Evolutionary conservation across 2,329 filamentous ascomycete species (phyloP).

Genomic region (Cladosporium sp.): DNA sequence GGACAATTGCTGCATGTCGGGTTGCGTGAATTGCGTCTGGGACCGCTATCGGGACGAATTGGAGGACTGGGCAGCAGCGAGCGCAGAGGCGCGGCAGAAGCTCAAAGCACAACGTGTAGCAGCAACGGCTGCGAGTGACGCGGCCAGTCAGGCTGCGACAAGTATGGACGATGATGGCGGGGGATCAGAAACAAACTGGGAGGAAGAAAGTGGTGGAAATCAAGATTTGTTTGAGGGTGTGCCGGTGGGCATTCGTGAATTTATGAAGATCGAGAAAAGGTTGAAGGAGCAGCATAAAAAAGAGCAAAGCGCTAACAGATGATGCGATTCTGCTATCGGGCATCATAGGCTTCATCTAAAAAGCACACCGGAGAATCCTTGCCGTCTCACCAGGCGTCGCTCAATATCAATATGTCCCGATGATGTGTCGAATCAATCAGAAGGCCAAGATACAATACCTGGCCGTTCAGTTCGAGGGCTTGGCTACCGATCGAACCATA

Average conservation of each 20-base stretch:
- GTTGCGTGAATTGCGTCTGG: conserved; percentile 97
- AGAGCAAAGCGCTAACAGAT: neutral
- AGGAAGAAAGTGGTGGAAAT: conserved; percentile 34
- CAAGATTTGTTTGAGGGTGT: conserved; percentile 73
- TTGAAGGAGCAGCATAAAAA: conserved; percentile 66
- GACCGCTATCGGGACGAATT: conserved; percentile 86
- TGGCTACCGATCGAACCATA: too few relatives aligned
- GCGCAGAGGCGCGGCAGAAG: conserved; percentile 58
- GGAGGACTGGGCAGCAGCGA: conserved; percentile 75
- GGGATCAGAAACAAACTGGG: conserved; percentile 68
- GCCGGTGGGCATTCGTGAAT: conserved; percentile 89
- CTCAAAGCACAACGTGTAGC: conserved; percentile 6
- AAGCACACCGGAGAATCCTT: too few relatives aligned
- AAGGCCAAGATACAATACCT: too few relatives aligned
- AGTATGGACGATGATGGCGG: conserved; percentile 80
- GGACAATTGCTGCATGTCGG: conserved; percentile 99
- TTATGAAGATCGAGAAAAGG: conserved; percentile 95
- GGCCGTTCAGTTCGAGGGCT: too few relatives aligned
- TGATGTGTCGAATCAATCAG: too few relatives aligned
- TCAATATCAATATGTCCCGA: too few relatives aligned
- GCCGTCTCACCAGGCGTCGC: too few relatives aligned
- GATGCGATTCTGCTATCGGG: too few relatives aligned
- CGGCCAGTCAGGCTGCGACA: conserved; percentile 41
- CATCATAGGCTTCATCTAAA: too few relatives aligned
- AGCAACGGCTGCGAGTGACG: conserved; percentile 23